A percentile compares a stretch with the other conserved stretches of the same genome.
These are phyloP conservation scores for Cucurbita argyrosperma DNA, from an alignment of 306 rosid species.

Conservation along the genomic window DNA sequence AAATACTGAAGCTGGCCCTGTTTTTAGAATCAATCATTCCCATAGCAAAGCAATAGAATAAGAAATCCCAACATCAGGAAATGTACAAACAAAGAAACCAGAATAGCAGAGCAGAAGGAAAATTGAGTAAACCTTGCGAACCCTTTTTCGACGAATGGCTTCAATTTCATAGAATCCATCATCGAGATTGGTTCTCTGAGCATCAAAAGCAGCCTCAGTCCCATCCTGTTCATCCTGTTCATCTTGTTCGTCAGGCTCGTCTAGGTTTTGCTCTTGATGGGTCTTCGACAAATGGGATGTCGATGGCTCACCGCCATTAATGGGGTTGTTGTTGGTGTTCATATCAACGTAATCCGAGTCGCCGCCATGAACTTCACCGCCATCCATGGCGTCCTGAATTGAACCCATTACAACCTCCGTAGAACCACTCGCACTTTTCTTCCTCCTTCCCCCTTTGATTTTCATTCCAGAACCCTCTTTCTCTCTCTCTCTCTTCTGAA, in stretches of 20 bases:
- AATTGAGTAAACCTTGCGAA: conserved; percentile 43
- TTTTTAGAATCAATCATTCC: conserved; percentile 7
- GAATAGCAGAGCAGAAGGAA: background rate
- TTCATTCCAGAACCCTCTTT: conserved; percentile 7
- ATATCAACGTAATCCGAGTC: background rate
- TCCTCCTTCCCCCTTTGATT: conserved; percentile 35
- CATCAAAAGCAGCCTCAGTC: conserved; percentile 1
- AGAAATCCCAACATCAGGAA: conserved; percentile 10
- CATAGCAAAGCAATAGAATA: background rate
- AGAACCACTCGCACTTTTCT: conserved; percentile 12
- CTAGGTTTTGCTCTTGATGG: conserved; percentile 18
- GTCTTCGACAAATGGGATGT: background rate
- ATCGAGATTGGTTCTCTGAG: conserved; percentile 35
- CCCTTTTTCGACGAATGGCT: conserved; percentile 67
- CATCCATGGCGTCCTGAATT: background rate
- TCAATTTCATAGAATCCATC: conserved; percentile 73
- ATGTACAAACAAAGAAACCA: background rate
- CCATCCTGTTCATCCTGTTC: conserved; percentile 22
- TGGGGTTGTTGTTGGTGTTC: background rate
- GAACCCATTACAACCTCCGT: conserved; percentile 18
- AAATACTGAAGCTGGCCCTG: conserved; percentile 82
- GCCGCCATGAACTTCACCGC: conserved; percentile 8
- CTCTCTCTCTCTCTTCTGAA: background rate
- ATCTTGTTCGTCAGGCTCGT: conserved; percentile 14
- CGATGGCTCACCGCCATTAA: conserved; percentile 1